Evolutionary conservation across 768 basidiomycete species (phyloP), one percentile per base, ranked within the genome.

Genomic region (Hydnomerulius pinastri): DNA sequence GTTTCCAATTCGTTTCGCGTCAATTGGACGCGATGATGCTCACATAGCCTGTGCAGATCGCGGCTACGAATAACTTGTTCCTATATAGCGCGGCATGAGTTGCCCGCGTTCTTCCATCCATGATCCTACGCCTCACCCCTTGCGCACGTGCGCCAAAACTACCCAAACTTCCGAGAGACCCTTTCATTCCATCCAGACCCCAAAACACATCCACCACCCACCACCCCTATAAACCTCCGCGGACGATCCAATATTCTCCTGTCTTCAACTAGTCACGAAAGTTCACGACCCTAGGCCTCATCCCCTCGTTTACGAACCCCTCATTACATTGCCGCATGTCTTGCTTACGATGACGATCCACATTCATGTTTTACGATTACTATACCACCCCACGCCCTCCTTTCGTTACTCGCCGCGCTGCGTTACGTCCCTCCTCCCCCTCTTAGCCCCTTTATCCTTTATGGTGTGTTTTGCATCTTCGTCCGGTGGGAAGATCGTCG

Each of bases 41-140:
- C 17, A 64, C 33, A 9, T 41, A 20, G 13, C 30, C n/a, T n/a
- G n/a, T n/a, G 11, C 59, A 95, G 92, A 95, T 98, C 66, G 94
- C 94, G 43, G 94, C 94, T 36, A 98, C 94, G 61, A 70, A 69
- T 63, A 71, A 70, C 45, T 20, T 67, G 57, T 67, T 67, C 56
- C 63, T 67, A 27, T 67, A 67, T 28, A 67, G 66, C 43, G 66
- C 76, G 27, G 75, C 77, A 71, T 78, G 57, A 75, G 25, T 27
- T 47, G 43, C 39, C 21, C 12, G 51, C 35, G 36, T 41, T 1
- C n/a, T 35, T 32, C 8, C 46, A 44, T 37, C 42, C 37, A 40
- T 43, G 1, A 17, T 18, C 15, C 33, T 38, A 20, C 21, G 15
- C 24, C 33, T 21, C 10, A 23, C 47, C 29, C 36, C 45, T 50